These are phyloP conservation scores for Podosphaera xanthii DNA, from an alignment of 2,329 filamentous ascomycete species.

Conservation along the genomic window DNA sequence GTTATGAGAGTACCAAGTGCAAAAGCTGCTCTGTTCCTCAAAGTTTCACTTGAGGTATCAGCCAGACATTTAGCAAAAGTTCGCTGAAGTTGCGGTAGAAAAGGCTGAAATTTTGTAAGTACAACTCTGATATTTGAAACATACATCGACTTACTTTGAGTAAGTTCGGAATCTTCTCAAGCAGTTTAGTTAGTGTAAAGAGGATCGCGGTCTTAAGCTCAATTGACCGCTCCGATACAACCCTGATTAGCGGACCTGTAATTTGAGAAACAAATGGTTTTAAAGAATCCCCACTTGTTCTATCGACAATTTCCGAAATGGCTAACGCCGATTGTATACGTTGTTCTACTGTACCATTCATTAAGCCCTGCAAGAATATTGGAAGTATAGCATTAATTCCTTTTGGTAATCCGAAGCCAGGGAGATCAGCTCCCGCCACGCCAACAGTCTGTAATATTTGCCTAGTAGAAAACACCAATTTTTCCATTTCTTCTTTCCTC, in stretches of 20 bases:
- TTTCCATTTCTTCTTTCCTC: conserved; percentile 95
- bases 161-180: conserved; percentile 90
- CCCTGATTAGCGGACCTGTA: conserved; percentile 89
- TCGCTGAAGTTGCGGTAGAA: conserved; percentile 84
- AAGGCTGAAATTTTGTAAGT: conserved; percentile 28
- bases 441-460: conserved; percentile 75
- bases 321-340: conserved; percentile 76
- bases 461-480: conserved; percentile 64
- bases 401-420: conserved; percentile 82
- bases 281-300: conserved; percentile 66
- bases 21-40: conserved; percentile 75
- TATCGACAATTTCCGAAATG: conserved; percentile 87
- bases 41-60: conserved; percentile 71
- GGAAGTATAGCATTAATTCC: conserved; percentile 90
- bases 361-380: conserved; percentile 91
- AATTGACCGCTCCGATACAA: conserved; percentile 78
- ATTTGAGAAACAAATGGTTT: conserved; percentile 95
- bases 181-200: conserved; percentile 75
- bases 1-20: conserved; percentile 89
- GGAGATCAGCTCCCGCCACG: conserved; percentile 59
- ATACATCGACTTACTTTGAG: conserved; percentile 30
- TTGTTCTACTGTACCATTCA: conserved; percentile 89
- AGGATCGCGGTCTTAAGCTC: conserved; percentile 93
- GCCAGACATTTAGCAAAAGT: conserved; percentile 94
- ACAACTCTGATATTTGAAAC: neutral